Conservation (phyloP, 2,329 filamentous ascomycete genomes). For the Acrodontium crateriforme region DNA sequence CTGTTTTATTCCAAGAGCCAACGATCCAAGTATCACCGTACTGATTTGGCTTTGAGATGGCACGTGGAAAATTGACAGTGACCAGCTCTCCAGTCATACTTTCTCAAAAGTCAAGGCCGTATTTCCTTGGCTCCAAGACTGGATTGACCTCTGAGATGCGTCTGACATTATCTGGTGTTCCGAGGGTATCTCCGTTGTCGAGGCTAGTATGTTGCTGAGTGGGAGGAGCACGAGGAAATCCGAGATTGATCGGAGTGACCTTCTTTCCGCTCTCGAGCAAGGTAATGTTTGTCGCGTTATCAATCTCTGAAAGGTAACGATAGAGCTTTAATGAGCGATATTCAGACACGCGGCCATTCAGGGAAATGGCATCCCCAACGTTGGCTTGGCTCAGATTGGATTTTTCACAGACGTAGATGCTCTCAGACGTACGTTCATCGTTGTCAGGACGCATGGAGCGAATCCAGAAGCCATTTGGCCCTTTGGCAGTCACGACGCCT, state of each 20-base stretch:
- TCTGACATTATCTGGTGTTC: conserved; percentile 47
- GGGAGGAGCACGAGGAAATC: conserved; percentile 43
- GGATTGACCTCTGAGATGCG: conserved; percentile 48
- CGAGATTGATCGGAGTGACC: conserved; percentile 47
- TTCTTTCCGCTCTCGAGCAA: conserved; percentile 40
- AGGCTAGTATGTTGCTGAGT: conserved; percentile 47
- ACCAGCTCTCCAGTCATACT: conserved; percentile 54
- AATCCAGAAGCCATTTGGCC: conserved; percentile 49
- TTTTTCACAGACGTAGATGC: conserved; percentile 50
- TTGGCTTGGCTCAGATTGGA: conserved; percentile 37
- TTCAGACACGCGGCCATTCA: conserved; percentile 48
- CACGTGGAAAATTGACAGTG: conserved; percentile 43
- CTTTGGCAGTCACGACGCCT: conserved; percentile 52
- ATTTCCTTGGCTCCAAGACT: conserved; percentile 43
- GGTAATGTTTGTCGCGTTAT: conserved; percentile 38
- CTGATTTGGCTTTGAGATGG: conserved; percentile 46
- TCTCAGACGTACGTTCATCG: conserved; percentile 46
- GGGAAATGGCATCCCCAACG: conserved; percentile 48
- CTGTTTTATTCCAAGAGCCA: conserved; percentile 50
- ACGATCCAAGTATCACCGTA: conserved; percentile 58
- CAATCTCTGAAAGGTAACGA: conserved; percentile 51
- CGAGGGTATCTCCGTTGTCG: conserved; percentile 52
- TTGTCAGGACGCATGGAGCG: conserved; percentile 45
- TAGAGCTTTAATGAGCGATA: conserved; percentile 43
- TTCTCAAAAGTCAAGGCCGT: conserved; percentile 64